Conservation (phyloP, 176 grass and related monocot genomes). For the Oryza meridionalis region DNA sequence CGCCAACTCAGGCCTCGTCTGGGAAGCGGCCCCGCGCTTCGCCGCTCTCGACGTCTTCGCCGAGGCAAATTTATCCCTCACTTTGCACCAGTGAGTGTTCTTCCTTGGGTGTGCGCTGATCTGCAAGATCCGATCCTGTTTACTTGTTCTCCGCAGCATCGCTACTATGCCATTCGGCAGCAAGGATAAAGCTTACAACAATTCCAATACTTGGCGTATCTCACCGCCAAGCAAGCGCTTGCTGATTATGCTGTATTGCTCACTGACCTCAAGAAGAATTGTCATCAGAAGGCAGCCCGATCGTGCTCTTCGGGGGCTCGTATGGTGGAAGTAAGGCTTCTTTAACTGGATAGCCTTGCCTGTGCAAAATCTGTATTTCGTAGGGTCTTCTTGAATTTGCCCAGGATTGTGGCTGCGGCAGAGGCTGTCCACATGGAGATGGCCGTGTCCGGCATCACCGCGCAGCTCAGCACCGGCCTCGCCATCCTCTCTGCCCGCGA, state of each 20-base stretch:
- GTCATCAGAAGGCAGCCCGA: conserved; percentile 72
- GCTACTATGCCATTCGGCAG: conserved; percentile 97
- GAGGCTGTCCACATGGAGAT: no score
- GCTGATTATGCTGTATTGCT: conserved; percentile 83
- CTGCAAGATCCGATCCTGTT: background rate
- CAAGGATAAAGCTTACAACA: conserved; percentile 73
- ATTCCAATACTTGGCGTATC: conserved; percentile 70
- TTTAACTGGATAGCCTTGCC: background rate
- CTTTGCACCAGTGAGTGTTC: background rate
- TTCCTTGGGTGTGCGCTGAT: background rate
- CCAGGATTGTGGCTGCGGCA: no score
- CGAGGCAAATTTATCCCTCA: conserved; percentile 50
- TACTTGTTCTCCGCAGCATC: conserved; percentile 57
- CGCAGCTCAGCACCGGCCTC: no score
- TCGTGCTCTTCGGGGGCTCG: conserved; percentile 91
- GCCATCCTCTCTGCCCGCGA: no score
- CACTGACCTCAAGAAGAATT: conserved; percentile 79
- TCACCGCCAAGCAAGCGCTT: conserved; percentile 84
- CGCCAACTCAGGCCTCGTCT: conserved; percentile 87
- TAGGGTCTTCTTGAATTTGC: no score
- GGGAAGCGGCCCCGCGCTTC: conserved; percentile 87
- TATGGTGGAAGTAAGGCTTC: conserved; percentile 87
- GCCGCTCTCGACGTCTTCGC: conserved; percentile 93
- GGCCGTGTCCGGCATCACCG: no score
- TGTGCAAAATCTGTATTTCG: background rate